Base-by-base conservation (phyloP, 2,329 filamentous ascomycete species). In the Volutella citrinella region DNA sequence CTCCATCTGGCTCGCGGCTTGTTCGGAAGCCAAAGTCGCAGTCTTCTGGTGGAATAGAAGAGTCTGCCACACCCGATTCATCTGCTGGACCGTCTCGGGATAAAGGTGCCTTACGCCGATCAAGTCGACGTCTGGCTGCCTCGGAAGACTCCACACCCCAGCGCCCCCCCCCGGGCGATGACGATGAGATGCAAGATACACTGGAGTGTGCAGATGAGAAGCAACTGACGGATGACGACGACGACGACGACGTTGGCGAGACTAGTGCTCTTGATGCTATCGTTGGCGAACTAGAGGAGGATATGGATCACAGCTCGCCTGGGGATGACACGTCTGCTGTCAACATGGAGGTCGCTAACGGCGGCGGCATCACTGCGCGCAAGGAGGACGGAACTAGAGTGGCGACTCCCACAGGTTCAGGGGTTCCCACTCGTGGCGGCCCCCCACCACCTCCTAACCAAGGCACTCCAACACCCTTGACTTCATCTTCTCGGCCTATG, bases 151-250 rank as follows among this genome's bases (percentile, higher is more conserved):
- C 68, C 2, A 64, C 70, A 5, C 60, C 68, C 5, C 66, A 69
- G 7, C 70, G 71, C 7, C 71, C 70, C 14, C 71, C 76, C 7
- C 72, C 72, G 3, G 69, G 72, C 25, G 74, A 81, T 12, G 71
- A 77, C 4, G 80, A 86, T 32, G 72, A 74, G 32, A 61, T 79
- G 22, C 75, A 84, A 36, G 80, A 84, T 49, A 82, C 84, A 4
- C 69, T 97, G 5, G 93, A 97, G 64, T 96, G 91, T 59, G 90
- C 89, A 7, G 91, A 97, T 56, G 91, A 97, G 64, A 85, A 85
- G 57, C 87, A 87, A 34, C 63, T 96, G 10, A 83, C 82, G 21
- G 80, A 83, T 11, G 82, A 87, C 12, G 81, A 83, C 3, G 82
- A 87, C 12, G 81, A 83, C 3, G 79, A 80, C 3, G 79, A 80